These are phyloP conservation scores for Lachnellula arida DNA, from an alignment of 2,329 filamentous ascomycete species.

Conservation along the genomic window DNA sequence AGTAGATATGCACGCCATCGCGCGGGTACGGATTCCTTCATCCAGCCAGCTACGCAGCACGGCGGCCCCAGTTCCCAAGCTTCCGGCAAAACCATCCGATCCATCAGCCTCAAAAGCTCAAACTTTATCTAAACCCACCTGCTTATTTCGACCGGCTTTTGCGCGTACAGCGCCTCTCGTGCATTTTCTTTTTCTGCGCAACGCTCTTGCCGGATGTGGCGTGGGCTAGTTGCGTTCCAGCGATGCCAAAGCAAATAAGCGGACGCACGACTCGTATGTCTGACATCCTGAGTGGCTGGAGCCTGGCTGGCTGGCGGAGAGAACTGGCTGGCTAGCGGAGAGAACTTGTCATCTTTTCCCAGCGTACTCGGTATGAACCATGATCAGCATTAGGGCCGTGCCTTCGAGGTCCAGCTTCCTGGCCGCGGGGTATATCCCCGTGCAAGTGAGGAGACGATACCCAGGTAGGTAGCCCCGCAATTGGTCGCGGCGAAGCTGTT, in stretches of 20 bases:
- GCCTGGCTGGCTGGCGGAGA: neutral
- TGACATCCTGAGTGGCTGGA: neutral
- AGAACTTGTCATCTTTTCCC: neutral
- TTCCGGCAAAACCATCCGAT: neutral
- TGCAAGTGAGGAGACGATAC: neutral
- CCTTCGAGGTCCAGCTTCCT: too few species aligned
- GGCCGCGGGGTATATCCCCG: too few species aligned
- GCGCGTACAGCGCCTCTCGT: neutral
- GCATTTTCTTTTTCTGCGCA: neutral
- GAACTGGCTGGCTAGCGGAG: neutral
- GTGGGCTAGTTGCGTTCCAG: neutral
- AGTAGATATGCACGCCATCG: neutral
- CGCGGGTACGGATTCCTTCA: neutral
- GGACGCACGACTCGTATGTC: neutral
- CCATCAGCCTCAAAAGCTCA: neutral
- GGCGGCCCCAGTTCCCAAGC: neutral
- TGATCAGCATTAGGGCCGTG: neutral
- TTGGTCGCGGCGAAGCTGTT: neutral
- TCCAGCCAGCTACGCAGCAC: neutral
- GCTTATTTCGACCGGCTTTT: neutral
- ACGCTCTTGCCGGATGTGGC: neutral
- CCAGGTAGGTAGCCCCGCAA: neutral
- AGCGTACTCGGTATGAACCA: neutral
- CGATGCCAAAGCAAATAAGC: neutral
- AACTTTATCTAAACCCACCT: neutral